A percentile compares a stretch with the other conserved stretches of the same genome.
These are phyloP conservation scores for Lophiotrema nucula DNA, from an alignment of 495 filamentous ascomycete genomes.

Conservation along the genomic window DNA sequence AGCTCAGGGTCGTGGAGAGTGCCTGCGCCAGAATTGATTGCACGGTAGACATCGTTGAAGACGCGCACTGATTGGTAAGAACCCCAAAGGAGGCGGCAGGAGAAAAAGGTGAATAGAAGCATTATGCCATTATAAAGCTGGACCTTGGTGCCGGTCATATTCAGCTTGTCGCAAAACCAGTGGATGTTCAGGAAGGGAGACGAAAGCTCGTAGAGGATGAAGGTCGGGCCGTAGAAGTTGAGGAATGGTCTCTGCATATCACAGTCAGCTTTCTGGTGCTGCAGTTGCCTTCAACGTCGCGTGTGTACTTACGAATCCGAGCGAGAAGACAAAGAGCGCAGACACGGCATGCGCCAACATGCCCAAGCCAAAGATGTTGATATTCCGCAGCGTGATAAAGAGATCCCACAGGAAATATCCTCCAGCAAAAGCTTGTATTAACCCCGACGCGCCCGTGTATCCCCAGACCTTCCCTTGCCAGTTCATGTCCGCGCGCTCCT, in stretches of 20 bases:
- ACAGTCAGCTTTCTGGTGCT: too few relatives aligned
- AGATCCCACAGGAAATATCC: conserved; percentile 99
- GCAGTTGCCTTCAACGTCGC: conserved; percentile 68
- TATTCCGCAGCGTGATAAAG: conserved; percentile 64
- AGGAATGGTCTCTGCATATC: conserved; percentile 69
- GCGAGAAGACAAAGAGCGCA: conserved; percentile 79
- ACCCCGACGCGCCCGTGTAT: conserved; percentile 76
- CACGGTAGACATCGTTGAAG: conserved; percentile 75
- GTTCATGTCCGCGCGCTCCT: conserved; percentile 71
- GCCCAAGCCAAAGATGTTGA: conserved; percentile 82
- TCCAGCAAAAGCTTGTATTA: conserved; percentile 79
- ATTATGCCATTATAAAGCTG: conserved; percentile 87
- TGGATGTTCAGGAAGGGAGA: conserved; percentile 60
- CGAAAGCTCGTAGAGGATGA: conserved; percentile 96
- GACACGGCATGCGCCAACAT: conserved; percentile 86
- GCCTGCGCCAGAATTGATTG: conserved; percentile 34
- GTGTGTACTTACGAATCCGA: conserved; percentile 79
- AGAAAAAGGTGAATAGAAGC: conserved; percentile 75
- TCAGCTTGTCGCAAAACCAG: conserved; percentile 98
- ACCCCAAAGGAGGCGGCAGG: conserved; percentile 87
- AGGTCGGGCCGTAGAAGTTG: conserved; percentile 86
- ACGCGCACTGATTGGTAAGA: conserved; percentile 75
- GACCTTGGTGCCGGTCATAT: conserved; percentile 77
- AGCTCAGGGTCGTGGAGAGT: conserved; percentile 1
- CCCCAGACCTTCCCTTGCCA: conserved; percentile 80